Evolutionary conservation across 1,284 basidiomycete genomes (phyloP).

Genomic region (Grifola frondosa): DNA sequence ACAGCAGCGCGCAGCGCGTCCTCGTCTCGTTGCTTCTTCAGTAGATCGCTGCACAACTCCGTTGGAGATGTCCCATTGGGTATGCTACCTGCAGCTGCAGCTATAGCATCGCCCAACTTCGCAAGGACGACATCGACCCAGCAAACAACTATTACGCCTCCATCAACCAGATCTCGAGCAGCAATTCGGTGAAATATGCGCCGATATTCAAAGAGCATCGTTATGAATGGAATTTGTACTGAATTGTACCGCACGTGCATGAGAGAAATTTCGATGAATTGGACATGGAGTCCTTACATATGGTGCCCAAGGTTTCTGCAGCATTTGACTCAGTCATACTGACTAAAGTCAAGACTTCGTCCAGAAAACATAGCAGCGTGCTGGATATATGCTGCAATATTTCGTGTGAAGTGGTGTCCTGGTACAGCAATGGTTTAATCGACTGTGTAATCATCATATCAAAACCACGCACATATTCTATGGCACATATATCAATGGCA

Average conservation of each 20-base stretch:
- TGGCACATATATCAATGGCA: conserved; percentile 21
- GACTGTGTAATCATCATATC: background rate
- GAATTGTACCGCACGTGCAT: too few relatives aligned
- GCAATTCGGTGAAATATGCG: conserved; percentile 46
- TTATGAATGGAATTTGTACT: conserved; percentile 29
- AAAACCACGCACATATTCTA: conserved; percentile 23
- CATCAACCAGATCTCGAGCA: conserved; percentile 25
- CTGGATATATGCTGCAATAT: conserved; percentile 36
- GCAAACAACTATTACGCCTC: conserved; percentile 43
- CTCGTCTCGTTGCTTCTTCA: conserved; percentile 44
- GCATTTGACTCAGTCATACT: too few relatives aligned
- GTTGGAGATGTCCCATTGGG: too few relatives aligned
- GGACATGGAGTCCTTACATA: conserved; percentile 16
- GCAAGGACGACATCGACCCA: conserved; percentile 66
- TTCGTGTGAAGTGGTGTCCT: conserved; percentile 37
- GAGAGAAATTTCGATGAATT: too few relatives aligned
- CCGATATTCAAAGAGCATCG: conserved; percentile 50
- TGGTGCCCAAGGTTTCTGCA: background rate
- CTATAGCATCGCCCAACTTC: conserved; percentile 45
- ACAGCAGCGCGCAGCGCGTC: conserved; percentile 54
- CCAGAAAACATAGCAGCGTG: conserved; percentile 37
- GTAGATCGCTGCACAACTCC: conserved; percentile 25
- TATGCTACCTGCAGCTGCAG: conserved; percentile 35
- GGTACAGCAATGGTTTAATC: background rate
- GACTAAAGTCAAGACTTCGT: conserved; percentile 17